Conservation (phyloP, 2,329 filamentous ascomycete genomes). For the Curvularia eragrostidis region DNA sequence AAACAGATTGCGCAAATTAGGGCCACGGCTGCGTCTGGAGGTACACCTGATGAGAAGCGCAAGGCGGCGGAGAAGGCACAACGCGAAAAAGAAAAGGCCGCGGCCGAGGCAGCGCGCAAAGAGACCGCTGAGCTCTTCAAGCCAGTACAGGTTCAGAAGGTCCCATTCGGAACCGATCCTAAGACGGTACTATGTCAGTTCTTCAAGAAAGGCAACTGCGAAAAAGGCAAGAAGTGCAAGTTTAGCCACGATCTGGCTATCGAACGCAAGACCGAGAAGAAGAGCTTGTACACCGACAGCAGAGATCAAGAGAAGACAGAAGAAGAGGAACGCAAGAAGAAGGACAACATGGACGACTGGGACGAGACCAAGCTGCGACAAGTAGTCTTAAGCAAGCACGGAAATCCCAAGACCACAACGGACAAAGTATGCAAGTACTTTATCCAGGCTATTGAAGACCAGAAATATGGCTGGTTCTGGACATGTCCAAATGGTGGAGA, state of each 20-base stretch:
- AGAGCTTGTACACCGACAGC: constrained; percentile 85
- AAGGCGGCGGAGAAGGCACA: constrained; percentile 70
- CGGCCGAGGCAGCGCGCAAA: constrained; percentile 81
- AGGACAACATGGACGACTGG: constrained; percentile 94
- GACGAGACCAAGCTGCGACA: constrained; percentile 93
- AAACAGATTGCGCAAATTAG: constrained; percentile 84
- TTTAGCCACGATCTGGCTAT: constrained; percentile 91
- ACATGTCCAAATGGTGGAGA: constrained; percentile 94
- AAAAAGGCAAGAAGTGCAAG: constrained; percentile 94
- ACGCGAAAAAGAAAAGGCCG: constrained; percentile 87
- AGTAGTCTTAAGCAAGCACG: constrained; percentile 94
- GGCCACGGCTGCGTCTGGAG: constrained; percentile 67
- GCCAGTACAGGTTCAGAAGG: constrained; percentile 94
- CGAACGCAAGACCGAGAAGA: constrained; percentile 92
- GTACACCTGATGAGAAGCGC: constrained; percentile 85
- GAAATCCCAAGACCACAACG: constrained; percentile 91
- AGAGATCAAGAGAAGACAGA: constrained; percentile 75
- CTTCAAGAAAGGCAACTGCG: constrained; percentile 95
- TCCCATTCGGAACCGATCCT: constrained; percentile 95
- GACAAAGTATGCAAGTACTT: constrained; percentile 99
- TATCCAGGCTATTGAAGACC: constrained; percentile 95
- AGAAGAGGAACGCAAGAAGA: constrained; percentile 78
- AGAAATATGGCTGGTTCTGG: constrained; percentile 99
- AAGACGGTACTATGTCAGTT: constrained; percentile 98
- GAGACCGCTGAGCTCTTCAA: constrained; percentile 86